phyloP scores from a whole-genome alignment of 257 asterid genomes.

The Sherardia arvensis region DNA sequence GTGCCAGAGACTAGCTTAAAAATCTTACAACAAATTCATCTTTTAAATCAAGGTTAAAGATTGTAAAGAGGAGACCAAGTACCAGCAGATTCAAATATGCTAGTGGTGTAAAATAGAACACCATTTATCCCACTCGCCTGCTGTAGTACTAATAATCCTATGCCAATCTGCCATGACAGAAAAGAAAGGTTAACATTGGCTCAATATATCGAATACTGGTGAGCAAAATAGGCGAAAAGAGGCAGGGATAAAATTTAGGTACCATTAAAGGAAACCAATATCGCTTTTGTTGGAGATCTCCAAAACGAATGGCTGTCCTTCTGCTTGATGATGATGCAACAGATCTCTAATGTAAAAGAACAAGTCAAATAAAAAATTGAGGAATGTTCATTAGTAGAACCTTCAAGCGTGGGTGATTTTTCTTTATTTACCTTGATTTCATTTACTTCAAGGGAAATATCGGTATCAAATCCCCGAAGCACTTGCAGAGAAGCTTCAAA shows the following conservation, averaged over 20 bases:
- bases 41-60: not conserved
- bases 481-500: slow-evolving; percentile 95
- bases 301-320: slow-evolving; percentile 66
- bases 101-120: slow-evolving; percentile 70
- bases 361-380: not conserved
- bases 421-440: slow-evolving; percentile 53
- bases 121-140: slow-evolving; percentile 82
- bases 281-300: slow-evolving; percentile 74
- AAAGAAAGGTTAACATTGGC: slow-evolving; percentile 7
- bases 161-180: slow-evolving; percentile 55
- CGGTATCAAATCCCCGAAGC: slow-evolving; percentile 90
- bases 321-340: slow-evolving; percentile 77
- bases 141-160: slow-evolving; percentile 68
- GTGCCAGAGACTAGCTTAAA: not conserved
- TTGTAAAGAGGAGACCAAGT: slow-evolving; percentile 7
- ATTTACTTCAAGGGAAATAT: slow-evolving; percentile 70
- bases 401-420: not conserved
- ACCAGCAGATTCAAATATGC: slow-evolving; percentile 86
- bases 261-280: slow-evolving; percentile 97
- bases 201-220: not conserved
- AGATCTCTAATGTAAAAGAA: slow-evolving; percentile 50
- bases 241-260: not conserved
- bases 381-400: not conserved
- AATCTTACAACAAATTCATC: not conserved
- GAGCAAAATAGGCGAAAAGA: not conserved